These are phyloP conservation scores for Fusarium begoniae DNA, from an alignment of 2,329 filamentous ascomycete genomes.

Conservation along the genomic window DNA sequence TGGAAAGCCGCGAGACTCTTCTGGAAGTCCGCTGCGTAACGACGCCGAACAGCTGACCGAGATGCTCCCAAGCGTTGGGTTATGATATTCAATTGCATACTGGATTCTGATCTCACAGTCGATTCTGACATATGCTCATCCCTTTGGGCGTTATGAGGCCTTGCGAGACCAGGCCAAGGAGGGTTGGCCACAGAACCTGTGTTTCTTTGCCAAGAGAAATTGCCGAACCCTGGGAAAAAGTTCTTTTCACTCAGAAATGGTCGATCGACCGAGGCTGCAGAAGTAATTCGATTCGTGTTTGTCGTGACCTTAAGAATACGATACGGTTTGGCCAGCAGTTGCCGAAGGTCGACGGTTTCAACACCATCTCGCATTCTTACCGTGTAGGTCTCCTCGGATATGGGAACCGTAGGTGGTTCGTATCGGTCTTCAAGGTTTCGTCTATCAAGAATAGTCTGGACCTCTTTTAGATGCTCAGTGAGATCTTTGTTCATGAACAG, in stretches of 20 bases:
- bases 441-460: slow-evolving; percentile 34
- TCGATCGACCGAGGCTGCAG: neutral
- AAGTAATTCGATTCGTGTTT: neutral
- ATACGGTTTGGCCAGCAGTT: slow-evolving; percentile 31
- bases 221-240: neutral
- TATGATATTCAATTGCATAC: slow-evolving; percentile 16
- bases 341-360: slow-evolving; percentile 27
- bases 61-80: slow-evolving; percentile 10
- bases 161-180: neutral
- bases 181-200: neutral
- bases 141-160: neutral
- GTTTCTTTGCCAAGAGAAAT: slow-evolving; percentile 2
- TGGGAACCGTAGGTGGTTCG: slow-evolving; percentile 9
- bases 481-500: slow-evolving; percentile 37
- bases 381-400: slow-evolving; percentile 27
- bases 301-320: neutral
- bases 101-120: neutral
- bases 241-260: slow-evolving; percentile 15
- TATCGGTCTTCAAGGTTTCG: slow-evolving; percentile 18
- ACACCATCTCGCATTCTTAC: slow-evolving; percentile 30
- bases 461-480: slow-evolving; percentile 23
- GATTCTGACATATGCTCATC: slow-evolving; percentile 1
- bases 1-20: slow-evolving; percentile 35
- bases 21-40: slow-evolving; percentile 34
- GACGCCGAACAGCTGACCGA: slow-evolving; percentile 26